Evolutionary conservation across 202 grass and related monocot genomes (phyloP), one percentile per base, ranked within the genome.

Genomic region (Bolboschoenoplectus hybrid): DNA sequence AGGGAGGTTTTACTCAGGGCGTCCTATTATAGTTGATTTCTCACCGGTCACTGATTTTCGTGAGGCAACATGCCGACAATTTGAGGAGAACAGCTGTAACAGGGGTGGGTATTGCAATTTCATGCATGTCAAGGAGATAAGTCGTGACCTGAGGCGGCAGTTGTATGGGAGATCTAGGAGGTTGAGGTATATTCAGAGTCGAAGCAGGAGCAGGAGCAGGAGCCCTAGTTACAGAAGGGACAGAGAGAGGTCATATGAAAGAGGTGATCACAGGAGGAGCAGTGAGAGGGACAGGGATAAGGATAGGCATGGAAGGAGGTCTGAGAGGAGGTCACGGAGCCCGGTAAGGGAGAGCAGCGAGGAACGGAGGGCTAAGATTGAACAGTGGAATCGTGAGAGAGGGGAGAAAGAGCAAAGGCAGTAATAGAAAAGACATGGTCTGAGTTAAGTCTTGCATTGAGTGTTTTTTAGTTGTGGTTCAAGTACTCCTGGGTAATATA

Each of bases 51-150:
- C 95, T 2, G 95, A 97, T 88, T 95, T 97, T 77, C 87, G 93
- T 40, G 95, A 97, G 84, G 95, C 95, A 77, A 97, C 91, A 5
- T 95, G 95, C 81, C 39, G 93, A 60, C 95, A 97, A 63, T 97
- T 80, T 51, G 93, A 97, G 85, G 95, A 95, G 85, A 77, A 95
- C 67, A 92, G 86, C 49, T 97, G 95, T 86, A 97, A 93, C 81
- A 90, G 93, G 85, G 93, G 93, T 9, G 95, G 93, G 0, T 95
- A 95, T 85, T 97, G 93, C 89, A 97, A 97, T 80, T 97, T 95
- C 77, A 95, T 97, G 86, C 95, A 97, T 52, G 95, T 95, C 35
- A 97, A 97, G 84, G 26, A 91, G 87, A 85, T 97, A 4, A 53
- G 95, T 50, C 72, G 87, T 61, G 87, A 92, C 39, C 67, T 97